These are phyloP conservation scores for fission yeast (Schizosaccharomyces pombe) DNA, from an alignment of 805 yeast species.

Conservation along the genomic window DNA sequence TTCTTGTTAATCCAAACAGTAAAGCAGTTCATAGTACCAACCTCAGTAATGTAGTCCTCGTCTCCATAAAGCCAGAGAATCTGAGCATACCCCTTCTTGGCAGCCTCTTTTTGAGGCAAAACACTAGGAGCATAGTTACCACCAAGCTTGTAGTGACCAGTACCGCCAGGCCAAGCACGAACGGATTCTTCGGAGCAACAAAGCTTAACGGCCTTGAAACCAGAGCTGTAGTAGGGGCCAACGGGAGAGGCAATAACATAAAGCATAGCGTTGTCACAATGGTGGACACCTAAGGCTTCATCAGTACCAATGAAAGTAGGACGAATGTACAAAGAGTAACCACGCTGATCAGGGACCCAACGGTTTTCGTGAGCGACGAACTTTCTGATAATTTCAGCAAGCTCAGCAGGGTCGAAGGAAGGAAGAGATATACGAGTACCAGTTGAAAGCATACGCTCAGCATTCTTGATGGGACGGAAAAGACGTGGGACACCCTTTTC, in stretches of 20 bases:
- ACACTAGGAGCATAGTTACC: constrained; percentile 95
- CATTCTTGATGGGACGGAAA: constrained; percentile 80
- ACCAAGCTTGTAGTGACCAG: constrained; percentile 87
- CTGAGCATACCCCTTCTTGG: constrained; percentile 78
- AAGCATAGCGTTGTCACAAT: constrained; percentile 60
- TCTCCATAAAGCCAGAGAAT: constrained; percentile 91
- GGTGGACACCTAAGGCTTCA: constrained; percentile 63
- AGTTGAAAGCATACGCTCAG: constrained; percentile 72
- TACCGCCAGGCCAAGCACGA: constrained; percentile 99
- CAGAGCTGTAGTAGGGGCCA: constrained; percentile 86
- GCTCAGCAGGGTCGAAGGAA: constrained; percentile 54
- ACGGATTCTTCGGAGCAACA: constrained; percentile 92
- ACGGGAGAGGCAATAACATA: constrained; percentile 86
- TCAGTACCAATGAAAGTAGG: constrained; percentile 91
- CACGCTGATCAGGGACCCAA: constrained; percentile 64
- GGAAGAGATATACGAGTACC: constrained; percentile 81
- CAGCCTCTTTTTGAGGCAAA: constrained; percentile 75
- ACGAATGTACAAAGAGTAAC: constrained; percentile 78
- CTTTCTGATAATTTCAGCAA: constrained; percentile 51
- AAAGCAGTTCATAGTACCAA: constrained; percentile 92
- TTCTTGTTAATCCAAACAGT: constrained; percentile 48
- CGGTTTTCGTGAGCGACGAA: constrained; percentile 49
- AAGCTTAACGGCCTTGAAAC: constrained; percentile 81
- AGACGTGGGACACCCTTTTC: constrained; percentile 43
- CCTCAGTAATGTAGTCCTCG: constrained; percentile 73